Evolutionary conservation across 2,329 filamentous ascomycete species (phyloP), one percentile per base, ranked within the genome.

Genomic region (Stemphylium beticola): DNA sequence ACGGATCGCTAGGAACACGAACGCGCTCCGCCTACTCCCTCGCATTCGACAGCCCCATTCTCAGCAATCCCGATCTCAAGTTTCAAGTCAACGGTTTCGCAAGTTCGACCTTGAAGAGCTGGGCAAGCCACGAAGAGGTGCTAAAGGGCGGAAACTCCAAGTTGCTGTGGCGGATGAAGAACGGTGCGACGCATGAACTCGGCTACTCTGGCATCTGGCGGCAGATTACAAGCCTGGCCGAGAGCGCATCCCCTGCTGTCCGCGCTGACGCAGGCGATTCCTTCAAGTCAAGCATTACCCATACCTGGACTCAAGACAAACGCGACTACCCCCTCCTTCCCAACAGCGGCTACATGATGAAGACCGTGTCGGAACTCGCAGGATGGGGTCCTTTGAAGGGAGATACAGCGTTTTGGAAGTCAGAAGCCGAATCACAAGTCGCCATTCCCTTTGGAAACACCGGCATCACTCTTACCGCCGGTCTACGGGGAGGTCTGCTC

Each of bases 381-480:
- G 93, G 95, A 10, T 87, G 89, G 75, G 92, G 93, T 0, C 87
- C 89, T 0, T 79, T 99, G 15, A 85, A 85, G 58, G 95, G 95
- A 34, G 95, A 98, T 67, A 92, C 96, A 1, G 88, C 90, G n/a
- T 98, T 97, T 75, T 91, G 87, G 74, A 99, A 96, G 77, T 87
- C 87, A n/a, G 93, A 98, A 74, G 68, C 93, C 14, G 93, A 98
- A 75, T 81, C 91, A 1, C 87, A 91, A 58, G 86, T 86, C 51
- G 92, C 92, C 2, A 56, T 93, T 1, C 88, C 93, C 0, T 81
- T 97, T 18, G 86, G 86, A 22, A 83, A 86, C 55, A 91, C 88
- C 36, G 92, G 93, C 22, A 82, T 96, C 51, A 93, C 91, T 10
- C 82, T 99, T 51, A 93, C 91, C 3, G 90, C 86, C 14, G 91